Evolutionary conservation across 192 early-diverging fungal species (phyloP), one percentile per base, ranked within the genome.

Genomic region (Phycomyces blakesleeanus): DNA sequence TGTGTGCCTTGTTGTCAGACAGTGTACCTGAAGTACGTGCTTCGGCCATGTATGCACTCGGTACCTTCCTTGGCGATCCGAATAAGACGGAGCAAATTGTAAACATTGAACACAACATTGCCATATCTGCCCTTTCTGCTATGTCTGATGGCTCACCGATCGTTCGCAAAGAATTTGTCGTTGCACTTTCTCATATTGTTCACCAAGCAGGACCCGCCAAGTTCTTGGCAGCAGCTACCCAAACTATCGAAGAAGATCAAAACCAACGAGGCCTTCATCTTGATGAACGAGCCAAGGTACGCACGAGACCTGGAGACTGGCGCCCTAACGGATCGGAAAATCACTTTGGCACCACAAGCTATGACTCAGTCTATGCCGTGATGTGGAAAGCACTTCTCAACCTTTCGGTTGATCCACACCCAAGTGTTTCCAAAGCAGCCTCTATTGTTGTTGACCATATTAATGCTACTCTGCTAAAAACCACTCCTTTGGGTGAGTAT

Each of bases 101-200:
- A 22, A 81, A 81, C 47, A 84, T 92, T 16, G 85, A 92, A 56
- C 84, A 88, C 57, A 88, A 87, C 55, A 82, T 93, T 61, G 88
- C 81, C 41, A 88, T 85, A 38, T 83, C 74, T 65, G 77, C 86
- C 21, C 74, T 88, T 49, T 77, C 76, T 50, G 85, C 85, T 3
- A 84, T 86, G 15, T 69, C 84, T 9, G 96, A 98, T 73, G 92
- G 87, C 26, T 91, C 88, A 14, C 93, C 95, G 20, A 82, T 95
- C 64, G 96, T 98, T 12, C 83, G 96, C 40, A 83, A 85, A 66
- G 95, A 98, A 70, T 82, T 96, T 7, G 92, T 91, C 27, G 72
- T 85, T 38, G 80, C 86, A 12, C 75, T 98, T 18, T 90, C 90
- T 11, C 76, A 82, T 42, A 76, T 91, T 29, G 91, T 94, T 12